These are phyloP conservation scores for Neoboletus magnificus DNA, from an alignment of 768 basidiomycete genomes.

Conservation along the genomic window DNA sequence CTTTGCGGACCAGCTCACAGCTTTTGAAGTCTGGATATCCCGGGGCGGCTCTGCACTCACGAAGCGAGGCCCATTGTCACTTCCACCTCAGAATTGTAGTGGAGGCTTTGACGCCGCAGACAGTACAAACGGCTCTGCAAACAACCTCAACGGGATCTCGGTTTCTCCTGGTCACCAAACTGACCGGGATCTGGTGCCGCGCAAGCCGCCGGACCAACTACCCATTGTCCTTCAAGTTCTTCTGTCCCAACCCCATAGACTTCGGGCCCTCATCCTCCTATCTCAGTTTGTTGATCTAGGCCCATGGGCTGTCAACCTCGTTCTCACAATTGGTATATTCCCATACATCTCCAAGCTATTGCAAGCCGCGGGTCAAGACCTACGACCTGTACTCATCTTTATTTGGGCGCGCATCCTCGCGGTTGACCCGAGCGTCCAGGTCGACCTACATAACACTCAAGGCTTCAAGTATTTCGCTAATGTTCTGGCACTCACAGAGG, in stretches of 20 bases:
- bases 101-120: conserved; percentile 29
- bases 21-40: conserved; percentile 98
- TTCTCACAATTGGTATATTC: conserved; percentile 95
- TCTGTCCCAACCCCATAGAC: conserved; percentile 91
- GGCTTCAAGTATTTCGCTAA: conserved; percentile 86
- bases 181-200: conserved; percentile 59
- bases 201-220: conserved; percentile 94
- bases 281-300: conserved; percentile 98
- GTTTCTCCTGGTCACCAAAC: conserved; percentile 3
- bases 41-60: conserved; percentile 86
- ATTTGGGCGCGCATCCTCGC: conserved; percentile 98
- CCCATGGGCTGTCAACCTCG: conserved; percentile 97
- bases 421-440: conserved; percentile 90
- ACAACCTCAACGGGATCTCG: conserved; percentile 17
- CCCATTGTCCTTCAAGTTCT: conserved; percentile 98
- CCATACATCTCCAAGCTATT: conserved; percentile 97
- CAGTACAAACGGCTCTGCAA: conserved; percentile 6
- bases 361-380: conserved; percentile 89
- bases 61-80: conserved; percentile 68
- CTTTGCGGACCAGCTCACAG: conserved; percentile 94
- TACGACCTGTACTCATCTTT: conserved; percentile 97
- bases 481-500: conserved; percentile 67
- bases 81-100: conserved; percentile 48
- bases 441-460: conserved; percentile 77
- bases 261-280: conserved; percentile 91